Evolutionary conservation across 2,329 filamentous ascomycete species (phyloP).

Genomic region (Teratosphaeria destructans): DNA sequence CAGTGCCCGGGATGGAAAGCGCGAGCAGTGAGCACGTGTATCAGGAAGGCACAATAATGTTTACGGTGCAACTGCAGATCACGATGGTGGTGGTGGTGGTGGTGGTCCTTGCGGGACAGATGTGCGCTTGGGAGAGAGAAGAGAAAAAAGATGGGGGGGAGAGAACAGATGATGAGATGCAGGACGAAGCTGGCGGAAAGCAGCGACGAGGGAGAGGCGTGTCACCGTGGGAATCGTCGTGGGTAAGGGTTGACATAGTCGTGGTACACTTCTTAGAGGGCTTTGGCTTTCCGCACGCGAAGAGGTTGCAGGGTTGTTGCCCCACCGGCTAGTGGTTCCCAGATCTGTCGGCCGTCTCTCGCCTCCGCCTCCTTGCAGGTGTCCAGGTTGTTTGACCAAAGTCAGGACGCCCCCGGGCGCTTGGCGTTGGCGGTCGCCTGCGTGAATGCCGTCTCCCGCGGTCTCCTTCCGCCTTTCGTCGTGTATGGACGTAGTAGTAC

Average conservation of each 20-base stretch:
- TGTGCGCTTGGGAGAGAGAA: not conserved
- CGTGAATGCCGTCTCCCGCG: not conserved
- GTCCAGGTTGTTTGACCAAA: not conserved
- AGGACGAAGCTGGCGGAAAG: not conserved
- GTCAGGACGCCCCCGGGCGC: not conserved
- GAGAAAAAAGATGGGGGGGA: not conserved
- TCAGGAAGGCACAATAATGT: not conserved
- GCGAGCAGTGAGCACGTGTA: conserved; percentile 1
- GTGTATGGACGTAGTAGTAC: too few relatives aligned
- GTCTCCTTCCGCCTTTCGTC: not conserved
- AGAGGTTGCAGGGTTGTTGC: not conserved
- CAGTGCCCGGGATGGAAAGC: not conserved
- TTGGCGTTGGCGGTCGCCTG: not conserved
- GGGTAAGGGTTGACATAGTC: not conserved
- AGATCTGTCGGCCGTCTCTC: not conserved
- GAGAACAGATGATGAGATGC: not conserved
- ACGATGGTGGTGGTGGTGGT: not conserved
- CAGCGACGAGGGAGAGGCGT: not conserved
- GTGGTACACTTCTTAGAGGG: not conserved
- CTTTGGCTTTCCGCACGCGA: not conserved
- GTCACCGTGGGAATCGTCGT: not conserved
- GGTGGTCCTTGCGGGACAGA: not conserved
- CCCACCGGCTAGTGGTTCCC: not conserved
- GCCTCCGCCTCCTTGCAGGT: not conserved
- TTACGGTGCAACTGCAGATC: not conserved